These are phyloP conservation scores for Phytophthora megakarya DNA, from an alignment of 352 stramenopile genomes.

Conservation along the genomic window DNA sequence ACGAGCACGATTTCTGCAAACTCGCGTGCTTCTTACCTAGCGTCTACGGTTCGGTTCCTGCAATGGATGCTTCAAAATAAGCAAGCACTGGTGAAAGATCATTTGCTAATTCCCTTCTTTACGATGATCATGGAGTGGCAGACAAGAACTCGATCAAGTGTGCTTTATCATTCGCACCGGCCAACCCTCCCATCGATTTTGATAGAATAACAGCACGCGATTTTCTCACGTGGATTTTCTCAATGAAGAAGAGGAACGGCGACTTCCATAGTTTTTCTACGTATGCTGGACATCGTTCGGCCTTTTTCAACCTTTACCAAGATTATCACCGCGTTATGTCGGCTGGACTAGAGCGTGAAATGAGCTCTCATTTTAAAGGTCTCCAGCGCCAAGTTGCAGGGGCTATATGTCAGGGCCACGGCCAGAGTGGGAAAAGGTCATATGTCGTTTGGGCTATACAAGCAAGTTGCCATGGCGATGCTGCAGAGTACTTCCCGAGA, in stretches of 20 bases:
- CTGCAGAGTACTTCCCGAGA: not conserved
- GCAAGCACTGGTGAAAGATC: not conserved
- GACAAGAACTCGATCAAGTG: not conserved
- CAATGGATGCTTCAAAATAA: conserved; percentile 18
- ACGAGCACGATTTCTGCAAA: conserved; percentile 10
- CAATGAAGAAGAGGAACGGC: no score
- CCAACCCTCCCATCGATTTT: conserved; percentile 16
- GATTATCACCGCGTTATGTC: no score
- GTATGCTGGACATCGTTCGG: no score
- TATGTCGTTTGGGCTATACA: conserved; percentile 17
- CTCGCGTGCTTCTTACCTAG: not conserved
- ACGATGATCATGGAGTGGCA: not conserved
- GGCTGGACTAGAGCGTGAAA: no score
- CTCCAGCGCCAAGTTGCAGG: conserved; percentile 7
- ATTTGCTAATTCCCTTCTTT: not conserved
- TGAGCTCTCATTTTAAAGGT: no score
- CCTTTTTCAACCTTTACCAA: no score
- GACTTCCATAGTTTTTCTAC: no score
- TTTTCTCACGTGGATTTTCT: no score
- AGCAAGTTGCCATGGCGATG: conserved; percentile 11
- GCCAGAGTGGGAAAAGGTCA: conserved; percentile 20
- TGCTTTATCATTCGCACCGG: no score
- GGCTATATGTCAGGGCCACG: not conserved
- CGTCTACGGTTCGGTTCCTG: conserved; percentile 8
- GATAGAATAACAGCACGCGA: no score